phyloP scores from a whole-genome alignment of 148 eudicot genomes.

The Rhododendron ovatum region DNA sequence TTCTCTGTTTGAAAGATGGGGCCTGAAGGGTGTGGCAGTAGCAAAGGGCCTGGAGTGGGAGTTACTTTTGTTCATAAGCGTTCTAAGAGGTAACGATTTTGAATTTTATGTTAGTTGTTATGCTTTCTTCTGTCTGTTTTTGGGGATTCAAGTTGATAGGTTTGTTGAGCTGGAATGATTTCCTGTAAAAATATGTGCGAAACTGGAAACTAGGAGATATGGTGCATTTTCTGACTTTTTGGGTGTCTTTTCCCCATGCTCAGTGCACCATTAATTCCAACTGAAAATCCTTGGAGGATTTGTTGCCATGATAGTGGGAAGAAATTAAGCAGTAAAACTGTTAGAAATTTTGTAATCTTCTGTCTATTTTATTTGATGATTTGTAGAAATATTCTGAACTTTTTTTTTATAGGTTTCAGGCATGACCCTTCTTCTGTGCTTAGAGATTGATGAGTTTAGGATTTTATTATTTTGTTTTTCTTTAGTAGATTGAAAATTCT shows the following conservation, averaged over 20 bases:
- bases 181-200: neutral
- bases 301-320: neutral
- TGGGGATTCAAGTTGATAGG: conserved; percentile 3
- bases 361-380: neutral
- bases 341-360: neutral
- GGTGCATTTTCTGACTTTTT: neutral
- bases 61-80: conserved; percentile 41
- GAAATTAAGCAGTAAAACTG: neutral
- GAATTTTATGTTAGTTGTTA: neutral
- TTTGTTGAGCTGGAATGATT: conserved; percentile 13
- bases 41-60: conserved; percentile 21
- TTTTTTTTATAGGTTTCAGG: neutral
- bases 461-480: neutral
- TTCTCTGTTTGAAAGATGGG: conserved; percentile 44
- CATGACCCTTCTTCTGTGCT: neutral
- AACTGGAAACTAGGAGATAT: neutral
- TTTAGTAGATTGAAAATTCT: neutral
- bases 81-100: conserved; percentile 54
- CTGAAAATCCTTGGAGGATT: neutral
- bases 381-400: neutral
- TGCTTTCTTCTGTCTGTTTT: neutral
- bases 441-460: neutral
- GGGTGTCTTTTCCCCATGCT: neutral
- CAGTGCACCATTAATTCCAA: neutral
- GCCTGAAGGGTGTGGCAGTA: conserved; percentile 38